Evolutionary conservation across 2,329 filamentous ascomycete genomes (phyloP), one percentile per base, ranked within the genome.

Genomic region (Xylariaceae sp.): DNA sequence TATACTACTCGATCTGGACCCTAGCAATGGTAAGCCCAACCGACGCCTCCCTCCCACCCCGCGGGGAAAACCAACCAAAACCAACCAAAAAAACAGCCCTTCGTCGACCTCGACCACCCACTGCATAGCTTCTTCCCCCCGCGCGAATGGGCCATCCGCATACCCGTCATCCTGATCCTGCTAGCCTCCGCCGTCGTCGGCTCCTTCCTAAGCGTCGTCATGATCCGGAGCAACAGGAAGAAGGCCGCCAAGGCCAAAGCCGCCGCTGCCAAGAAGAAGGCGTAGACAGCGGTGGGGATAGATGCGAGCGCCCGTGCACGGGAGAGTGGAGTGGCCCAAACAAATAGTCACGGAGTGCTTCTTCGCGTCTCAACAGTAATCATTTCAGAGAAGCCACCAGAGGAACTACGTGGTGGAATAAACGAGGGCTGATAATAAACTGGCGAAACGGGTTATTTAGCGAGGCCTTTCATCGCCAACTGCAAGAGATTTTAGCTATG

Each of bases 141-240:
- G 44, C 92, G 94, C 71, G 92, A 96, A 71, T 99, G 94, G 94
- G 94, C 94, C 57, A 96, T 99, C 71, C 92, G 94, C 72, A 94
- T 99, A 68, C 94, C 94, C 64, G 92, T 99, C 66, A 96, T 99
- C 71, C 85, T 99, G 63, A 87, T 96, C 60, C 85, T 99, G 44
- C 80, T 99, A 62, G 92, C 87, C 61, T 92, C 87, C 56, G 91
- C 94, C 55, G 91, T 99, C 56, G 92, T 99, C 57, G 94, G 94
- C 60, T 95, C 90, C 56, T 99, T 99, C 79, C 80, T 99, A 63
- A 87, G 88, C 67, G 86, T 96, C 69, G 92, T 99, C 68, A 99
- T 99, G 94, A 97, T 99, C 76, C 85, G 89, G 72, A 97, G 92
- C 80, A 96, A 96, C 80, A 82, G 88, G 72, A 97, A 97, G 84